A percentile compares a stretch with the other conserved stretches of the same genome.
Conservation (phyloP, 768 basidiomycete genomes). For the Kwoniella sp. region DNA sequence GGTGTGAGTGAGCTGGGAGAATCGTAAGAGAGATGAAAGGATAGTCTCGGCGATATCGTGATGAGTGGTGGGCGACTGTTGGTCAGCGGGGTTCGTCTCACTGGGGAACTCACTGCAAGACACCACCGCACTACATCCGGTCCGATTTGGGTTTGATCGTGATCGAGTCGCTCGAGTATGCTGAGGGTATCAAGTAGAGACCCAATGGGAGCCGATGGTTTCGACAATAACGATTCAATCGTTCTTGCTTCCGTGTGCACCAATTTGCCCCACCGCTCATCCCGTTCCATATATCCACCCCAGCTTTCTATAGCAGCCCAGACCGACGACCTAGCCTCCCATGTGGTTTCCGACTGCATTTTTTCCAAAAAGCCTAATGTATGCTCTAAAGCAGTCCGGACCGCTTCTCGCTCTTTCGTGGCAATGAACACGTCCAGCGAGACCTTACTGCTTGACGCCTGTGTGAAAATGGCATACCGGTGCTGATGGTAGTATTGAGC, state of each 20-base stretch:
- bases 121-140: slow-evolving; percentile 27
- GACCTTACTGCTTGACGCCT: slow-evolving; percentile 33
- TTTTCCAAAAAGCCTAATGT: slow-evolving; percentile 11
- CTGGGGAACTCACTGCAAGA: slow-evolving; percentile 25
- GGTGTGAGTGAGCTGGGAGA: slow-evolving; percentile 25
- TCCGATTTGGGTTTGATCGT: slow-evolving; percentile 21
- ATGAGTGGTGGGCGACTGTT: slow-evolving; percentile 16
- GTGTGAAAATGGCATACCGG: slow-evolving; percentile 39
- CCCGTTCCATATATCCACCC: slow-evolving; percentile 45
- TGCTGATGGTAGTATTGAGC: slow-evolving; percentile 21
- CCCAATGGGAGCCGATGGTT: background rate
- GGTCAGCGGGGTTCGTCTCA: slow-evolving; percentile 1
- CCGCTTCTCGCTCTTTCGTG: slow-evolving; percentile 33
- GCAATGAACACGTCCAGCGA: slow-evolving; percentile 39
- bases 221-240: slow-evolving; percentile 5
- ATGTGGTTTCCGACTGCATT: background rate
- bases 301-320: slow-evolving; percentile 37
- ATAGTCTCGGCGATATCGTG: slow-evolving; percentile 11
- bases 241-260: slow-evolving; percentile 11
- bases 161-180: slow-evolving; percentile 30
- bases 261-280: slow-evolving; percentile 31
- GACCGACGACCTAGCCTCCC: slow-evolving; percentile 11
- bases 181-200: slow-evolving; percentile 8
- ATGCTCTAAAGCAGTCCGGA: slow-evolving; percentile 14
- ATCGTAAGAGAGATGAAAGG: slow-evolving; percentile 23